Conservation (phyloP, 164 flowering plant species). For the Houttuynia cordata region DNA sequence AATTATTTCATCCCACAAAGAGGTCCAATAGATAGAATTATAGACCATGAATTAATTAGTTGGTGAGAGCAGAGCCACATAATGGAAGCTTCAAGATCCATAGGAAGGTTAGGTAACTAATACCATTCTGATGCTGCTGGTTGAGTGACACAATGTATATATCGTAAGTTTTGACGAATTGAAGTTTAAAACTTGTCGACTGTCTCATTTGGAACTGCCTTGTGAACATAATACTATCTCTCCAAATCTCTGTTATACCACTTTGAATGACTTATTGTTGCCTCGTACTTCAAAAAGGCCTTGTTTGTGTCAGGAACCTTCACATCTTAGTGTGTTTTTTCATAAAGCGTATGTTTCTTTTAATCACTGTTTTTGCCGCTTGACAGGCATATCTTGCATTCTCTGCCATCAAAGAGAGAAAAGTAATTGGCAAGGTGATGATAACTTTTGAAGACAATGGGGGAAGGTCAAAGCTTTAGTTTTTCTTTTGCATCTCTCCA, state of each 20-base stretch:
- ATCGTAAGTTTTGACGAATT: too few relatives aligned
- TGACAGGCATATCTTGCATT: slow-evolving; percentile 80
- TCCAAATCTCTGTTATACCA: not conserved
- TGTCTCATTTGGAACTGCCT: too few relatives aligned
- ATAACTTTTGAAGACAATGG: slow-evolving; percentile 29
- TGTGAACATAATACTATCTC: not conserved
- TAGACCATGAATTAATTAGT: too few relatives aligned
- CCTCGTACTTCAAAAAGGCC: not conserved
- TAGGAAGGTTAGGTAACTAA: too few relatives aligned
- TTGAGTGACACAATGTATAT: too few relatives aligned
- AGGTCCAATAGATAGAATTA: too few relatives aligned
- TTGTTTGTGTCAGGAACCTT: not conserved
- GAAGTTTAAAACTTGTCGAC: too few relatives aligned
- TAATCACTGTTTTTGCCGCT: slow-evolving; percentile 2
- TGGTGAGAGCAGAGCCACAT: too few relatives aligned
- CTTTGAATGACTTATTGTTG: not conserved
- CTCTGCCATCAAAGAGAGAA: slow-evolving; percentile 63
- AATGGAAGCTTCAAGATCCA: too few relatives aligned
- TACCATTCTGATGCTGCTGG: too few relatives aligned
- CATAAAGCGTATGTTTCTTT: not conserved
- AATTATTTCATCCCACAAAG: too few relatives aligned
- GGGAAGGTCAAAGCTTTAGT: slow-evolving; percentile 47
- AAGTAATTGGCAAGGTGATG: slow-evolving; percentile 86
- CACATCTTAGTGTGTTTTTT: not conserved
- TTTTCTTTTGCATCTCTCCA: not conserved